Conservation (phyloP, 2,329 filamentous ascomycete species). For the Penicillium vulpinum region DNA sequence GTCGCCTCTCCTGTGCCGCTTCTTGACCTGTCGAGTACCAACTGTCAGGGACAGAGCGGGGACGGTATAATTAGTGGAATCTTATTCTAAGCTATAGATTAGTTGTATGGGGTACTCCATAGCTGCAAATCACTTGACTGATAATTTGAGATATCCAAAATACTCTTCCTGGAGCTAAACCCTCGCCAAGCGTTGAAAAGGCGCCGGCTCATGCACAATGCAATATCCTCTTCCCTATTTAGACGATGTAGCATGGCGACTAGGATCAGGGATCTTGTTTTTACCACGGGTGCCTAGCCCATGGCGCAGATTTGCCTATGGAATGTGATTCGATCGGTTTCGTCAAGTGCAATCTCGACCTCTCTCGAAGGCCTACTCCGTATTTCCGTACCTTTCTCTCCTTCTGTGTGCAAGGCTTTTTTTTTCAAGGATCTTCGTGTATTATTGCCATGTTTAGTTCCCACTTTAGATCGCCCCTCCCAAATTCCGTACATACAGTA, state of each 20-base stretch:
- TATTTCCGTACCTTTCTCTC: slow-evolving; percentile 1
- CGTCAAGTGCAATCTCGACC: slow-evolving; percentile 13
- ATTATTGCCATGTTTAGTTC: not conserved
- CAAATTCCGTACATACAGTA: not conserved
- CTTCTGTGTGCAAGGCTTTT: not conserved
- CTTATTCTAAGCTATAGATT: not conserved
- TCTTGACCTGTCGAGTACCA: slow-evolving; percentile 26
- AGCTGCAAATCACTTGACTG: not conserved
- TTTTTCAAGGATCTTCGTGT: not conserved
- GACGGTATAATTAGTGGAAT: not conserved
- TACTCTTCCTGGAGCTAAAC: too few species aligned
- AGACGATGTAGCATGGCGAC: not conserved
- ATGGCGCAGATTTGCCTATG: not conserved
- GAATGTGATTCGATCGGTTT: slow-evolving; percentile 12
- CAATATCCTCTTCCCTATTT: slow-evolving; percentile 12
- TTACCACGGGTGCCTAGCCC: not conserved
- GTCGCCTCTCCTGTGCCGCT: slow-evolving; percentile 14
- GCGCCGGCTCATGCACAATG: slow-evolving; percentile 23
- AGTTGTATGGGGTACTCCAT: not conserved
- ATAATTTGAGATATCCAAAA: slow-evolving; percentile 1
- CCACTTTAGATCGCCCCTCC: not conserved
- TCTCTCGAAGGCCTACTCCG: too few species aligned
- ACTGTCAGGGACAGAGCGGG: slow-evolving; percentile 10
- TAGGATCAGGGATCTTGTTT: not conserved
- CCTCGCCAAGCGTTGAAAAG: slow-evolving; percentile 12